Evolutionary conservation across 371 early-diverging fungal species (phyloP).

Genomic region (Basidiobolus meristosporus): DNA sequence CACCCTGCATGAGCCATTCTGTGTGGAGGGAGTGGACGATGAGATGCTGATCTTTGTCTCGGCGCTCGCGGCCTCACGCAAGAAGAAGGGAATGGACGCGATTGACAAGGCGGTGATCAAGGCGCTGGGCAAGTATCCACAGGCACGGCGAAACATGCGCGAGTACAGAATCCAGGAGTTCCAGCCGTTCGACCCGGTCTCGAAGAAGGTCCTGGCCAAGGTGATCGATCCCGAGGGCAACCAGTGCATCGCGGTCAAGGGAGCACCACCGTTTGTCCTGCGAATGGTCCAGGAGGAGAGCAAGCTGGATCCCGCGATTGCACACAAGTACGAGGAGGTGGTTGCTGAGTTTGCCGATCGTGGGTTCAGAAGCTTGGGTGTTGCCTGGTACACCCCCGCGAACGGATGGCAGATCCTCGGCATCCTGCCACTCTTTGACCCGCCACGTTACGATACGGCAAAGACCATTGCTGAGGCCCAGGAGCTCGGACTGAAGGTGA

Average conservation of each 20-base stretch:
- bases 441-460: constrained; percentile 63
- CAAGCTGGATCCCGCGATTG: too few relatives aligned
- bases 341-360: constrained; percentile 55
- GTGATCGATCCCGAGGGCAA: neutral
- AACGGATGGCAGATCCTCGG: constrained; percentile 28
- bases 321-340: constrained; percentile 42
- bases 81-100: too few relatives aligned
- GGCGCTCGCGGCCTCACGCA: too few relatives aligned
- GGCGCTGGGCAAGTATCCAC: too few relatives aligned
- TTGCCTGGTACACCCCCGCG: constrained; percentile 31
- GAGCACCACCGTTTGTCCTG: constrained; percentile 56
- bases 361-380: constrained; percentile 57
- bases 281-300: too few relatives aligned
- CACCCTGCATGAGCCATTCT: constrained; percentile 36
- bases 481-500: constrained; percentile 70
- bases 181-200: constrained; percentile 8
- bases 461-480: constrained; percentile 67
- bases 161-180: constrained; percentile 54
- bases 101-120: too few relatives aligned
- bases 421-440: constrained; percentile 69
- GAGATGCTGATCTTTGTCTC: too few relatives aligned
- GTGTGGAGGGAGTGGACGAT: too few relatives aligned
- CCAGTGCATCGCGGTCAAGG: neutral
- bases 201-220: neutral
- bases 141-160: too few relatives aligned